Evolutionary conservation across 148 eudicot species (phyloP).

Genomic region (Cornus florida): DNA sequence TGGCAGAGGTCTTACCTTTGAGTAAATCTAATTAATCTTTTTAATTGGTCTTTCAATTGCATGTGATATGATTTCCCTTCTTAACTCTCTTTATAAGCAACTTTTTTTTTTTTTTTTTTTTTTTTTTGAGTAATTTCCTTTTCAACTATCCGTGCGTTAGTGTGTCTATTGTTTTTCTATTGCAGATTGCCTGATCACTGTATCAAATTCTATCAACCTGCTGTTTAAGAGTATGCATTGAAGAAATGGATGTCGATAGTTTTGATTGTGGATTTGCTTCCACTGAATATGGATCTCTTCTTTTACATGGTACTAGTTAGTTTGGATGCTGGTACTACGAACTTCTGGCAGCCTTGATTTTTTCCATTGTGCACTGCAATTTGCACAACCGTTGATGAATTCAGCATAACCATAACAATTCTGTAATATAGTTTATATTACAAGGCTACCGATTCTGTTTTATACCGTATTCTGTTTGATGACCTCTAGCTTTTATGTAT

Average conservation of each 20-base stretch:
- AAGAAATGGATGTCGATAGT: neutral
- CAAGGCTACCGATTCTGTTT: neutral
- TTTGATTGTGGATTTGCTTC: neutral
- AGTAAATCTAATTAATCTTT: neutral
- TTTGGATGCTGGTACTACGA: neutral
- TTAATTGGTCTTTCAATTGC: neutral
- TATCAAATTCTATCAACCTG: neutral
- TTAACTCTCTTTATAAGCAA: too few species aligned
- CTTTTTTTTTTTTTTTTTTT: too few species aligned
- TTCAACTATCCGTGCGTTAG: neutral
- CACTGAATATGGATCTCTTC: neutral
- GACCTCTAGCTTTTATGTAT: neutral
- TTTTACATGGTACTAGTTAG: neutral
- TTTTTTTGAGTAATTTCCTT: too few species aligned
- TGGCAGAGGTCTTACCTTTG: neutral
- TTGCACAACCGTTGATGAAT: neutral
- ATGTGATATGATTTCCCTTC: too few species aligned
- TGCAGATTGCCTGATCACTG: constrained; percentile 14
- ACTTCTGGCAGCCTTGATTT: neutral
- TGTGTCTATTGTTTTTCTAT: neutral
- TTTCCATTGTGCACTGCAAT: neutral
- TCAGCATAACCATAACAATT: neutral
- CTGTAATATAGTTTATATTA: neutral
- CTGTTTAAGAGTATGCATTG: neutral
- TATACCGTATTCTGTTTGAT: neutral